A percentile compares a stretch with the other conserved stretches of the same genome.
Conservation (phyloP, 1,284 basidiomycete genomes). For the Schizopora paradoxa region DNA sequence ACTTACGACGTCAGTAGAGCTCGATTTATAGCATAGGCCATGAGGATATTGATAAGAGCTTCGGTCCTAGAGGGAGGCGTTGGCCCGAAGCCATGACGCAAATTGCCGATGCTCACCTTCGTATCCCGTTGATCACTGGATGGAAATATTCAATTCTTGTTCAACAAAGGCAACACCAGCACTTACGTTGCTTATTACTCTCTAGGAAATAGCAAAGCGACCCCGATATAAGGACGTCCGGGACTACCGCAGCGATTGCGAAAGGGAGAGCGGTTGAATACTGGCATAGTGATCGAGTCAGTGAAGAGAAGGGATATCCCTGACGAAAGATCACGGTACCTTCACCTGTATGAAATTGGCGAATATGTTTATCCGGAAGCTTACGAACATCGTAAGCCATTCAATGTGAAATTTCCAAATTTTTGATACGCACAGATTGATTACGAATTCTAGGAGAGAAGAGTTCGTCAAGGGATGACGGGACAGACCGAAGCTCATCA, state of each 20-base stretch:
- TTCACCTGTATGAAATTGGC: conserved; percentile 6
- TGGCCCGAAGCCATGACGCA: too few relatives aligned
- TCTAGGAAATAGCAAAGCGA: conserved; percentile 35
- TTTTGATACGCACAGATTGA: conserved; percentile 5
- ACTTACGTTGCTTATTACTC: conserved; percentile 24
- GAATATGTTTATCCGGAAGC: conserved; percentile 9
- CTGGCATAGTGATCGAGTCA: neutral
- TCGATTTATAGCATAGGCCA: conserved; percentile 41
- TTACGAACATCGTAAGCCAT: neutral
- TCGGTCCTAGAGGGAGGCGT: conserved; percentile 33
- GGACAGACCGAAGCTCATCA: neutral
- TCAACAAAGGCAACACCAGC: conserved; percentile 2
- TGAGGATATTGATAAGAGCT: conserved; percentile 35
- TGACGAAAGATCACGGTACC: conserved; percentile 1
- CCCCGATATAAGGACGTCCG: conserved; percentile 38
- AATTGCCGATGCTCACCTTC: too few relatives aligned
- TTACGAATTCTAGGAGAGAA: conserved; percentile 7
- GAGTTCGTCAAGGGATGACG: neutral
- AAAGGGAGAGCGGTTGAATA: conserved; percentile 33
- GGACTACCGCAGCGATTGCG: conserved; percentile 33
- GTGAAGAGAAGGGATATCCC: neutral
- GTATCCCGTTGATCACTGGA: too few relatives aligned
- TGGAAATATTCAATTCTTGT: neutral
- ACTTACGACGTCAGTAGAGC: conserved; percentile 42
- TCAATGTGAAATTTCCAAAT: neutral